phyloP scores from a whole-genome alignment of 2,329 filamentous ascomycete genomes.

The Seiridium cupressi region DNA sequence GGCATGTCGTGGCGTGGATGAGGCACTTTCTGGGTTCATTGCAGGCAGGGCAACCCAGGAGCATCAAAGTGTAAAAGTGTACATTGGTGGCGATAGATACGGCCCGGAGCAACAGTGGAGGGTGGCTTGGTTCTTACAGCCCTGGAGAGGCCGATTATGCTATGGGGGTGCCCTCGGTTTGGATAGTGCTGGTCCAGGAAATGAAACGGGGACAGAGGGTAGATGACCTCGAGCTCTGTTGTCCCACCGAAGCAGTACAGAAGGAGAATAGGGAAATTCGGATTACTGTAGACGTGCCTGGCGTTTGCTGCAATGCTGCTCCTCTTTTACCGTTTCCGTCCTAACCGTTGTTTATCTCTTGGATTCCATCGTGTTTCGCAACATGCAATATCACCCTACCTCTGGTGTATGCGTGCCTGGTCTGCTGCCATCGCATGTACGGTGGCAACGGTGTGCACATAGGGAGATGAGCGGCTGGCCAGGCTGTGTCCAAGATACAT shows the following conservation, averaged over 20 bases:
- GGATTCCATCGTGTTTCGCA: neutral
- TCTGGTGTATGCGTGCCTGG: neutral
- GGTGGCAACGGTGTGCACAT: neutral
- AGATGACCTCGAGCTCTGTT: neutral
- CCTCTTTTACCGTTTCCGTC: too few species aligned
- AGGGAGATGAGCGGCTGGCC: neutral
- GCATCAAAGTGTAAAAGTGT: neutral
- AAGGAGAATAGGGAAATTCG: neutral
- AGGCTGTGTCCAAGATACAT: neutral
- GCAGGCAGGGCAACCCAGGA: neutral
- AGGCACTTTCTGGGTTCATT: neutral
- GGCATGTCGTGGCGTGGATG: neutral
- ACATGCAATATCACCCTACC: conserved; percentile 5
- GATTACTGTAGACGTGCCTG: neutral
- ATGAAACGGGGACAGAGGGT: too few species aligned
- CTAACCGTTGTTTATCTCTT: neutral
- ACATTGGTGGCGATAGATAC: neutral
- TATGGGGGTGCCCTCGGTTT: too few species aligned
- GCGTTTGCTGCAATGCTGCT: too few species aligned
- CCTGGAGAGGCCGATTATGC: neutral
- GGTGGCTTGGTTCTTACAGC: neutral
- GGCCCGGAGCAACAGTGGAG: neutral
- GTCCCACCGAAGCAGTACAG: neutral
- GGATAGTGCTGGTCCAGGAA: too few species aligned
- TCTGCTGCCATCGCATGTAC: neutral